These are phyloP conservation scores for Cutaneotrichosporon mucoides DNA, from an alignment of 1,284 basidiomycete species.

Conservation along the genomic window DNA sequence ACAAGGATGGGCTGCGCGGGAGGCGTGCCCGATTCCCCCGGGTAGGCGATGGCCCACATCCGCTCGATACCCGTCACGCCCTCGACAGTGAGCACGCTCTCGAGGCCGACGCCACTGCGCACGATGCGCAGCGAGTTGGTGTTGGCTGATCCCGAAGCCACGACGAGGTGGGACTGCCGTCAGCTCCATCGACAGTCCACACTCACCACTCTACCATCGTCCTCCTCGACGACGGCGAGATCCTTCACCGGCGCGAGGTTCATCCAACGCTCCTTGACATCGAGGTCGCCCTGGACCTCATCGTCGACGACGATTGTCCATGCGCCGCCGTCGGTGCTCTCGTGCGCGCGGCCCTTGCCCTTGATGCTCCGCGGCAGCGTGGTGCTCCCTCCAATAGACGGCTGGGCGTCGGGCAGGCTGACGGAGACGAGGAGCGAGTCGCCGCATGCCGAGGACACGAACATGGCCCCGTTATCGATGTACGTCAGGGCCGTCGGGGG, in stretches of 20 bases:
- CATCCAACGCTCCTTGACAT: conserved; percentile 62
- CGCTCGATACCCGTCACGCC: conserved; percentile 59
- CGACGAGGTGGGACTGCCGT: conserved; percentile 69
- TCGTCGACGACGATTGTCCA: conserved; percentile 33
- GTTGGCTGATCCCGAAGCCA: conserved; percentile 80
- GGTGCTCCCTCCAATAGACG: too few relatives aligned
- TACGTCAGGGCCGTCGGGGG: conserved; percentile 71
- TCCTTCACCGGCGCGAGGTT: conserved; percentile 88
- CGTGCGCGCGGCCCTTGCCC: conserved; percentile 33
- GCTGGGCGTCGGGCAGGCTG: neutral
- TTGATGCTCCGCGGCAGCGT: conserved; percentile 11
- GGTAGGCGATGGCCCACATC: conserved; percentile 56
- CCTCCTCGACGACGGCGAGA: conserved; percentile 69
- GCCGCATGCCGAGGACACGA: conserved; percentile 75
- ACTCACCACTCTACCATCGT: conserved; percentile 68
- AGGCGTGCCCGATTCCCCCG: neutral
- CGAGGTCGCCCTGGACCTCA: conserved; percentile 45
- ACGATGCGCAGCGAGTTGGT: conserved; percentile 77
- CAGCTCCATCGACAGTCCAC: neutral
- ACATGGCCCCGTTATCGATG: conserved; percentile 68
- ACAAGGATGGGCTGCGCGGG: conserved; percentile 20
- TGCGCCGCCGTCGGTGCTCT: conserved; percentile 51
- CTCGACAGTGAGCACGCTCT: conserved; percentile 60
- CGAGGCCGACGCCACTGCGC: conserved; percentile 78
- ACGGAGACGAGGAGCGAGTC: conserved; percentile 69